These are phyloP conservation scores for Cyclostephanos tholiformis DNA, from an alignment of 108 stramenopile species.

Conservation along the genomic window DNA sequence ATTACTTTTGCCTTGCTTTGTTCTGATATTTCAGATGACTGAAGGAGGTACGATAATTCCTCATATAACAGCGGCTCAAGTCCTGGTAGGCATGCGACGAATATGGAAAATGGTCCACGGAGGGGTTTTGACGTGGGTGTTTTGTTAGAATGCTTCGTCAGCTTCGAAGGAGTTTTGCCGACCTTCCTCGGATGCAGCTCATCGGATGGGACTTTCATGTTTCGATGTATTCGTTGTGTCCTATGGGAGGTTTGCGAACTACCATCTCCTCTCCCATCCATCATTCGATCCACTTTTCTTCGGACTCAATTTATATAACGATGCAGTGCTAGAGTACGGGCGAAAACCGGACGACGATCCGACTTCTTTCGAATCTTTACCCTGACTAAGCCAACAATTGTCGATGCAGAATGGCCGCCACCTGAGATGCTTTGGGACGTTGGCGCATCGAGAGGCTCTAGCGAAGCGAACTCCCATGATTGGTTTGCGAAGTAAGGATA, in stretches of 20 bases:
- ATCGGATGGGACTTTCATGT: constrained; percentile 1
- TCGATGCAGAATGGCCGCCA: background rate
- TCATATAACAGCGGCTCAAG: constrained; percentile 56
- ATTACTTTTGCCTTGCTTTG: background rate
- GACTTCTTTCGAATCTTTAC: background rate
- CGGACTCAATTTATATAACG: background rate
- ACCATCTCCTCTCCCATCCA: background rate
- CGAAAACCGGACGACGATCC: background rate
- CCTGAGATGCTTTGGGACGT: background rate
- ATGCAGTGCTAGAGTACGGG: constrained; percentile 3
- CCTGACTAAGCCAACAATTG: background rate
- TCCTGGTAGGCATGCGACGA: constrained; percentile 73
- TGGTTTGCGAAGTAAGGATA: too few relatives aligned
- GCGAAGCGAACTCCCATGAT: background rate
- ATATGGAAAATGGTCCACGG: constrained; percentile 37
- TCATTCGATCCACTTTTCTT: background rate
- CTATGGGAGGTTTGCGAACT: background rate
- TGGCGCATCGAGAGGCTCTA: background rate
- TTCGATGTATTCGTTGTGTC: constrained; percentile 10
- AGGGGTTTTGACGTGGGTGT: constrained; percentile 1
- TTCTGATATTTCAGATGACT: constrained; percentile 1
- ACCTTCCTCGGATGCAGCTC: constrained; percentile 10
- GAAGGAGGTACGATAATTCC: constrained; percentile 57
- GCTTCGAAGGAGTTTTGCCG: background rate
- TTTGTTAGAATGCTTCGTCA: background rate